A percentile compares a stretch with the other conserved stretches of the same genome.
These are phyloP conservation scores for Erodium texanum DNA, from an alignment of 441 rosid species.

Conservation along the genomic window DNA sequence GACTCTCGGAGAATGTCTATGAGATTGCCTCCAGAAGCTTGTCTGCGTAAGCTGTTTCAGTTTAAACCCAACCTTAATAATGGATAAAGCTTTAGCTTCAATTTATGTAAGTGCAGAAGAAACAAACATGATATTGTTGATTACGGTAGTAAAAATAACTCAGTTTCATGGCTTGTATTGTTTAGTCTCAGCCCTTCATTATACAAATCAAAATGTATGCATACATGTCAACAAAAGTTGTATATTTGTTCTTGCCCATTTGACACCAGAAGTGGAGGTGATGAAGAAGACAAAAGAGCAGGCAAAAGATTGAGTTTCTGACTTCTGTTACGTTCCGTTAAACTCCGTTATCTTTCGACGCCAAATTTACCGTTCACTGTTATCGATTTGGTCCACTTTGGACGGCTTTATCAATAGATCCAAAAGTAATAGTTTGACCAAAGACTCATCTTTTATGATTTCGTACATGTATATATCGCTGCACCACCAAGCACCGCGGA, in stretches of 20 bases:
- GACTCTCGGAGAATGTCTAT: constrained; percentile 83
- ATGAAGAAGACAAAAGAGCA: constrained; percentile 1
- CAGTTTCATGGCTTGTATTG: too few species aligned
- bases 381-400: not conserved
- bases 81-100: too few species aligned
- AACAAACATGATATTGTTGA: too few species aligned
- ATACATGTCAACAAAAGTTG: too few species aligned
- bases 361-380: not conserved
- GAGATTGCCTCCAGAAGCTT: constrained; percentile 87
- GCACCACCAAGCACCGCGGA: not conserved
- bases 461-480: not conserved
- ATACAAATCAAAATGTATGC: too few species aligned
- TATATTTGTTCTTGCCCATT: too few species aligned
- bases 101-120: too few species aligned
- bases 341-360: not conserved
- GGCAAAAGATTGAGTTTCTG: not conserved
- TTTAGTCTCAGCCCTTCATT: too few species aligned
- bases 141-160: too few species aligned
- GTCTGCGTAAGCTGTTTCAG: not conserved
- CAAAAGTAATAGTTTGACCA: not conserved
- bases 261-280: not conserved
- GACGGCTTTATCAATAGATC: not conserved
- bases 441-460: too few species aligned
- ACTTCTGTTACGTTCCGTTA: not conserved
- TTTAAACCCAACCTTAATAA: too few species aligned